These are phyloP conservation scores for Xylaria acuta DNA, from an alignment of 495 filamentous ascomycete species.

Conservation along the genomic window DNA sequence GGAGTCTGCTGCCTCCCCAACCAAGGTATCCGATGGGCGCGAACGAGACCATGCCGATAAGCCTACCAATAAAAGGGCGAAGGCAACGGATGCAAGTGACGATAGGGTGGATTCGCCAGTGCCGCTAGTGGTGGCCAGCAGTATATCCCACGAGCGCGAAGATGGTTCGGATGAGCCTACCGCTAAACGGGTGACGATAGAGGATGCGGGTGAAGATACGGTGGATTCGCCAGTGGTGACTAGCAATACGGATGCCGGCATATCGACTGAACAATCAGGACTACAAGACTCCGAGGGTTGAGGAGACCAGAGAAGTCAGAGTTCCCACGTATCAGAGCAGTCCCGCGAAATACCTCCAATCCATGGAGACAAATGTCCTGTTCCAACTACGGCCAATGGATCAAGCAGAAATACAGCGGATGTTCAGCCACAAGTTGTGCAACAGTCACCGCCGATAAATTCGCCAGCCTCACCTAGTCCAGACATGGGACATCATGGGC, in stretches of 20 bases:
- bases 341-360: not conserved
- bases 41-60: not conserved
- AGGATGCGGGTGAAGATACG: not conserved
- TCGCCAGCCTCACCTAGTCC: not conserved
- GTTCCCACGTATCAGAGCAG: not conserved
- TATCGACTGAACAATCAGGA: not conserved
- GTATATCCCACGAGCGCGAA: not conserved
- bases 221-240: not conserved
- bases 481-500: not conserved
- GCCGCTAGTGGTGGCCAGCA: constrained; percentile 33
- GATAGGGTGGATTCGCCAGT: constrained; percentile 30
- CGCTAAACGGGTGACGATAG: not conserved
- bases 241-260: not conserved
- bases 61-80: constrained; percentile 43
- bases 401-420: not conserved
- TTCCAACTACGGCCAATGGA: not conserved
- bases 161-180: not conserved
- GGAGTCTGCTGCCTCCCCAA: not conserved
- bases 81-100: constrained; percentile 55
- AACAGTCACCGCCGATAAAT: not conserved
- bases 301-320: not conserved
- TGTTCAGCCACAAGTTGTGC: not conserved
- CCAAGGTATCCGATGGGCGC: not conserved
- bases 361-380: not conserved
- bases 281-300: not conserved